Evolutionary conservation across 2,329 filamentous ascomycete species (phyloP), one percentile per base, ranked within the genome.

Genomic region (Rosellinia necatrix): DNA sequence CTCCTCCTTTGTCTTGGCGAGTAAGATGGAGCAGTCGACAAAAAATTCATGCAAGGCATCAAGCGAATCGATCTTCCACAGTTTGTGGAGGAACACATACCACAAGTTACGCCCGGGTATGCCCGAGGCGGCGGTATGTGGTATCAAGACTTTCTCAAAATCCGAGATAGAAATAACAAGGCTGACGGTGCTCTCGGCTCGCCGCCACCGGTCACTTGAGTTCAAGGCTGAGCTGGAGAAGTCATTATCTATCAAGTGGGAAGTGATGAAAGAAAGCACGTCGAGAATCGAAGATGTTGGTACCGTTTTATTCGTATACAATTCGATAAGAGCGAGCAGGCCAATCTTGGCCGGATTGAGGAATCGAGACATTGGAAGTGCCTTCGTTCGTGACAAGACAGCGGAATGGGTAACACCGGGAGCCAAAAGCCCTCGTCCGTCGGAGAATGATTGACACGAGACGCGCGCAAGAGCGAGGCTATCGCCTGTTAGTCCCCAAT

Each of bases 261-360:
- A 85, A 51, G 91, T 82, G 60, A 96, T 80, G 75, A 96, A 94
- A 37, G 89, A 89, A 17, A 96, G 81, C 27, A 96, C 79, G 12
- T 89, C 82, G 38, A 93, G 82, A 21, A 87, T 86, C n/a, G 88
- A 86, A 46, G 83, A 79, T 58, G 82, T 85, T 2, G 89, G 87
- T 13, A 92, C 81, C 2, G 81, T 77, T 19, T 85, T 86, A 62
- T 89, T 86, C 32, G 85, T 84, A 73, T 99, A 97, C 50, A 97
- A 80, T 66, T 91, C 85, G 49, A 94, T 82, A 49, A 99, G 82
- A 51, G 86, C 84, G 52, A 97, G 81, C 21, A 97, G 81, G 68
- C 89, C 88, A 64, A 97, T 83, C 71, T 94, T 96, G 64, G 91
- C 87, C 10, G 93, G 90, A n/a, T 90, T 96, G 41, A 97, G 81